phyloP scores from a whole-genome alignment of 2,329 filamentous ascomycete genomes.

The Simplicillium aogashimaense region DNA sequence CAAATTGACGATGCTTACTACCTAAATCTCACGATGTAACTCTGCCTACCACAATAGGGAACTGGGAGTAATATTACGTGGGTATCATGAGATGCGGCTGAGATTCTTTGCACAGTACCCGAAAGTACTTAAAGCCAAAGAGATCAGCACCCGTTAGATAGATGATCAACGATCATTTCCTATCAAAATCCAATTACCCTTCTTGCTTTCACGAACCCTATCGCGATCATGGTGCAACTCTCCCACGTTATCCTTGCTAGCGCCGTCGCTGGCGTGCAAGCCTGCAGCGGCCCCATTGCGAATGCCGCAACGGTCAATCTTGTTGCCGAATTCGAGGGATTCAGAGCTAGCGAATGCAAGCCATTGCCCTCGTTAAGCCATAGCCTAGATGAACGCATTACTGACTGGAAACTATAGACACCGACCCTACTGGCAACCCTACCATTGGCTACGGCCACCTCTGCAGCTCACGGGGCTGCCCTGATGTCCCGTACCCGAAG shows the following conservation, averaged over 20 bases:
- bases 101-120: too few relatives aligned
- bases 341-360: background rate
- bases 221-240: too few relatives aligned
- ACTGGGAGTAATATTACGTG: too few relatives aligned
- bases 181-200: too few relatives aligned
- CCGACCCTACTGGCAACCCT: constrained; percentile 32
- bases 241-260: background rate
- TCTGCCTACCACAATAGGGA: too few relatives aligned
- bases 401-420: constrained; percentile 7
- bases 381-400: background rate
- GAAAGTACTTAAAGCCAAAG: too few relatives aligned
- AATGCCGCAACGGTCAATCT: background rate
- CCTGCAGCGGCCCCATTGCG: background rate
- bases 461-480: constrained; percentile 28
- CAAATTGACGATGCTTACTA: too few relatives aligned
- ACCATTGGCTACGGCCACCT: constrained; percentile 42
- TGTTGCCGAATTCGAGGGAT: background rate
- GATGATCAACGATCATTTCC: too few relatives aligned
- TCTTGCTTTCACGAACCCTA: too few relatives aligned
- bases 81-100: too few relatives aligned
- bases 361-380: background rate
- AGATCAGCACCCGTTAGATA: too few relatives aligned
- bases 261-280: background rate
- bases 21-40: too few relatives aligned
- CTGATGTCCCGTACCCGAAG: constrained; percentile 33